Base-by-base conservation (phyloP, 1,139 yeast genomes). In the Taphrina betulina region DNA sequence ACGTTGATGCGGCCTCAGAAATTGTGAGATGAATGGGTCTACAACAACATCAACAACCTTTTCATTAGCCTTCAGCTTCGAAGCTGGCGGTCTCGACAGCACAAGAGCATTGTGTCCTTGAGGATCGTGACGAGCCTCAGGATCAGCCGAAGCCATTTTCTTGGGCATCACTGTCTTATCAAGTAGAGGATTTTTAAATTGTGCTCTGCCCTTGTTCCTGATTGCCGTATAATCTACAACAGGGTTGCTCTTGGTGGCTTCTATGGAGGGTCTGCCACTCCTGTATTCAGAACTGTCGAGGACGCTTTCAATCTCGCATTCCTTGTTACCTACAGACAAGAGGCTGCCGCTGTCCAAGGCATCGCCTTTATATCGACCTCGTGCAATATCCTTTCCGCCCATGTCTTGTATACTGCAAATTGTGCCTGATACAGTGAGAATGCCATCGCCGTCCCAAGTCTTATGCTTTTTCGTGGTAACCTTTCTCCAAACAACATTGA, bases 371-470 rank as follows among this genome's bases (percentile, higher is more conserved):
- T 22, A 55, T 19, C 29, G 55, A 46, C 40, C 56, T 37, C 48
- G 55, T 41, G 53, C 60, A 14, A 36, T 58, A 40, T 41, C 53
- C 58, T 65, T 64, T 10, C 68, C 69, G 3, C 62, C 59, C 3
- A 61, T 60, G 19, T 67, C 62, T 22, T 64, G 62, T 59, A 66
- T 42, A 40, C 26, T 62, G 29, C 59, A 58, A 12, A 23, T 36
- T 42, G 63, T 61, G 8, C 44, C 58, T 14, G 58, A 60, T 1
- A 74, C 63, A 0, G 68, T 61, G 3, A 86, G 73, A 23, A 71
- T 69, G 0, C 96, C 97, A 70, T 92, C 98, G 2, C 95, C 95
- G 58, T 88, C 95, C 98, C 98, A 92, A 0, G 90, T 83, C 67
- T 90, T 90, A 68, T 89, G 82, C 73, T 90, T 89, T 69, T 85